Evolutionary conservation across 805 yeast species (phyloP).

Genomic region (Candida nonsorbophila): DNA sequence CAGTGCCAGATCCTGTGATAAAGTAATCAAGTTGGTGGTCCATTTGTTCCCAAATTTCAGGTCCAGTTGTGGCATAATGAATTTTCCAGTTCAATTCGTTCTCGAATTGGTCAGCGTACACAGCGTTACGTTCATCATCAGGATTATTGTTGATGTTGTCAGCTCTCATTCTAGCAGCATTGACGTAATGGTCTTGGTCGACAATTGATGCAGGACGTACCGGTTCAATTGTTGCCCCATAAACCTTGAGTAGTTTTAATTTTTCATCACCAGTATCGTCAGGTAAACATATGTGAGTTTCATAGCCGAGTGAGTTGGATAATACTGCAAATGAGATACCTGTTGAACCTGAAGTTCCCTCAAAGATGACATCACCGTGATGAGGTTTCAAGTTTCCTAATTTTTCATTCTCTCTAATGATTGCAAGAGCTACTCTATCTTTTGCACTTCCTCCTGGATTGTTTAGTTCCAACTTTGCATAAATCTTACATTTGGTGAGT

Average conservation of each 20-base stretch:
- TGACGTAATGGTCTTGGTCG: constrained; percentile 89
- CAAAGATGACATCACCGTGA: constrained; percentile 71
- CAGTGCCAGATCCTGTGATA: constrained; percentile 93
- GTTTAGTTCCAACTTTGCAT: constrained; percentile 77
- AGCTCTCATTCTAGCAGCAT: constrained; percentile 72
- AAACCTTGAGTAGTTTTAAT: constrained; percentile 57
- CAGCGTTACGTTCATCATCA: constrained; percentile 44
- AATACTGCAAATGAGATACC: constrained; percentile 91
- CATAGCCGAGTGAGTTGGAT: constrained; percentile 85
- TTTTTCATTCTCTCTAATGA: constrained; percentile 64
- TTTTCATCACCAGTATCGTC: constrained; percentile 90
- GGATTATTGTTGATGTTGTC: constrained; percentile 38
- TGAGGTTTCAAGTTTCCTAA: constrained; percentile 53
- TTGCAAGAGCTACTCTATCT: constrained; percentile 87
- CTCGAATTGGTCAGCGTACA: constrained; percentile 95
- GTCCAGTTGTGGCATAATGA: constrained; percentile 83
- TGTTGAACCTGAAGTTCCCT: constrained; percentile 96
- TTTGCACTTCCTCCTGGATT: constrained; percentile 97
- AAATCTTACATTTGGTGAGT: constrained; percentile 74
- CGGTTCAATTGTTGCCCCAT: constrained; percentile 79
- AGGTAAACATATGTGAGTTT: constrained; percentile 89
- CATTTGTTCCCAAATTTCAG: constrained; percentile 82
- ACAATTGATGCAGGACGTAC: constrained; percentile 95
- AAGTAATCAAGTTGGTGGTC: constrained; percentile 63
- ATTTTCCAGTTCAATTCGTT: constrained; percentile 85